These are phyloP conservation scores for Mucuna pruriens DNA, from an alignment of 306 rosid species.

Conservation along the genomic window DNA sequence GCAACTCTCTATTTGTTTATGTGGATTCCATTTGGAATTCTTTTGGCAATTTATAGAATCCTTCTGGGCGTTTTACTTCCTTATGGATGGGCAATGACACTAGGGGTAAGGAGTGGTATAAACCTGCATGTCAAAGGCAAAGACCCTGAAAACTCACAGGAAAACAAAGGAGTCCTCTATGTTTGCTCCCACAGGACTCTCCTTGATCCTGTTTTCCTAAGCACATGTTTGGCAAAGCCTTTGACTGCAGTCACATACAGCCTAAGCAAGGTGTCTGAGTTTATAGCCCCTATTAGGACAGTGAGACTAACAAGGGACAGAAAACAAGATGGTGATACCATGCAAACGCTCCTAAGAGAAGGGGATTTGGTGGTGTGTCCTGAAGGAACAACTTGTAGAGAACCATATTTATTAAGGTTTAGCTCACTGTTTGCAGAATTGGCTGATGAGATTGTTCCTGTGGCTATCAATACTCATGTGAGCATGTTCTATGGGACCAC, in stretches of 20 bases:
- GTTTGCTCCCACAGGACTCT: slow-evolving; percentile 85
- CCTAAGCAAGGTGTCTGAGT: slow-evolving; percentile 39
- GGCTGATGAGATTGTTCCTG: slow-evolving; percentile 86
- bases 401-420: slow-evolving; percentile 85
- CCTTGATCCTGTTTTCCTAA: slow-evolving; percentile 78
- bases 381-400: slow-evolving; percentile 97
- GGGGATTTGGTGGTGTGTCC: slow-evolving; percentile 97
- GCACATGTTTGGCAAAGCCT: slow-evolving; percentile 56
- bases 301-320: slow-evolving; percentile 65
- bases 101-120: slow-evolving; percentile 60
- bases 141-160: slow-evolving; percentile 16
- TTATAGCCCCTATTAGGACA: slow-evolving; percentile 37
- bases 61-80: slow-evolving; percentile 69
- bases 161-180: slow-evolving; percentile 63
- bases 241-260: slow-evolving; percentile 86
- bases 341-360: slow-evolving; percentile 59
- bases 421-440: slow-evolving; percentile 91
- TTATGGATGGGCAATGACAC: slow-evolving; percentile 40
- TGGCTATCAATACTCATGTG: slow-evolving; percentile 67
- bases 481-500: slow-evolving; percentile 97
- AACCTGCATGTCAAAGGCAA: slow-evolving; percentile 43
- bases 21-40: slow-evolving; percentile 78
- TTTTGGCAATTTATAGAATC: slow-evolving; percentile 69
- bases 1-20: slow-evolving; percentile 76
- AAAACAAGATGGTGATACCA: slow-evolving; percentile 65